Conservation (phyloP, 495 filamentous ascomycete species). For the Neurospora africana region DNA sequence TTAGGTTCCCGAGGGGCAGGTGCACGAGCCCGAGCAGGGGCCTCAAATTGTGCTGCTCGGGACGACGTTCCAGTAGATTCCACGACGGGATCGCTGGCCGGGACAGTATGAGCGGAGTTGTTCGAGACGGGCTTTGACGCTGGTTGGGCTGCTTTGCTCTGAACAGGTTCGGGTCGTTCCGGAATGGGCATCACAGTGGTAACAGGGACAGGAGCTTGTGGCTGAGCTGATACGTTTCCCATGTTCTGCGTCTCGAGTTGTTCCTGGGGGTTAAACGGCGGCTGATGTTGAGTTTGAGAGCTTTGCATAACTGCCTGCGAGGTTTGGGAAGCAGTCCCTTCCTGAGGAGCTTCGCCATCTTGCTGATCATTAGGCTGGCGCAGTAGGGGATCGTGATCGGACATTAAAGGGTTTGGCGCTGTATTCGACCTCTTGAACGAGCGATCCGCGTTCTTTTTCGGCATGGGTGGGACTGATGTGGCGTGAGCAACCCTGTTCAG, state of each 20-base stretch:
- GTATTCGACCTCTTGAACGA: conserved; percentile 19
- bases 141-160: conserved; percentile 1
- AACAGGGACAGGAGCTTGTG: background rate
- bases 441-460: conserved; percentile 9
- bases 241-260: background rate
- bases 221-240: background rate
- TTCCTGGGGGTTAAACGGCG: background rate
- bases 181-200: conserved; percentile 5
- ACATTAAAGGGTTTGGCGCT: conserved; percentile 10
- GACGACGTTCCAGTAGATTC: conserved; percentile 10
- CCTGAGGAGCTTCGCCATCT: background rate
- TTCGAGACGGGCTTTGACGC: conserved; percentile 11
- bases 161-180: conserved; percentile 6
- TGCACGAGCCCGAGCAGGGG: conserved; percentile 19
- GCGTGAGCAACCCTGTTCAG: conserved; percentile 12
- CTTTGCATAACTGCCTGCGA: background rate
- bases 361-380: conserved; percentile 3
- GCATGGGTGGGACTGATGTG: conserved; percentile 1
- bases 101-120: background rate
- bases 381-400: conserved; percentile 4
- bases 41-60: conserved; percentile 15
- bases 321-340: background rate
- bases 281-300: background rate
- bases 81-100: conserved; percentile 14
- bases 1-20: conserved; percentile 8